These are phyloP conservation scores for Ustilago cynodontis DNA, from an alignment of 1,284 basidiomycete genomes.

Conservation along the genomic window DNA sequence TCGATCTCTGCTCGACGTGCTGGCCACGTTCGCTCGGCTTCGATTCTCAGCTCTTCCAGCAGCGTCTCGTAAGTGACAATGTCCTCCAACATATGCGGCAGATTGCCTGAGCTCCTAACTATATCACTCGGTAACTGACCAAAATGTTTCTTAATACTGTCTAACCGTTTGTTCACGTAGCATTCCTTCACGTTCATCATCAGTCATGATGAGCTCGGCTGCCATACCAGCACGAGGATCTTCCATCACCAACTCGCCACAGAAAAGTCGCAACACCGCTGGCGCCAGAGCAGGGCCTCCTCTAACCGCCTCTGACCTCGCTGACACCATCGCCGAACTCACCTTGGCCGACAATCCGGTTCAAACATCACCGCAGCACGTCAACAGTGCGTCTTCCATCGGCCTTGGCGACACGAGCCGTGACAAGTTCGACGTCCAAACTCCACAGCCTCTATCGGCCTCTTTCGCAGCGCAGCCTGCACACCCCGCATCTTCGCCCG, in stretches of 20 bases:
- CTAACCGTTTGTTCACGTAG: constrained; percentile 6
- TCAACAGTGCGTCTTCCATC: not conserved
- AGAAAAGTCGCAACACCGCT: constrained; percentile 4
- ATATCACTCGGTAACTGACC: not conserved
- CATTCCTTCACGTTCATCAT: constrained; percentile 50
- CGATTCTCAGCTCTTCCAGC: constrained; percentile 48
- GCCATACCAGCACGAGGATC: constrained; percentile 37
- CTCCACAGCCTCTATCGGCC: constrained; percentile 15
- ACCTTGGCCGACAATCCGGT: constrained; percentile 23
- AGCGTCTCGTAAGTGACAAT: constrained; percentile 35
- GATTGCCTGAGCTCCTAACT: too few species aligned
- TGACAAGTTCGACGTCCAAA: constrained; percentile 10
- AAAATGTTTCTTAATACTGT: not conserved
- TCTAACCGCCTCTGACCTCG: constrained; percentile 44
- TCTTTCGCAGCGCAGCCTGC: constrained; percentile 12
- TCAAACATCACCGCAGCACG: not conserved
- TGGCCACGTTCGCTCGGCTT: constrained; percentile 37
- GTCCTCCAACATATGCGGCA: not conserved
- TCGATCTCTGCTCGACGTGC: constrained; percentile 14
- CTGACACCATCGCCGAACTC: constrained; percentile 46
- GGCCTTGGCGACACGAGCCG: constrained; percentile 1
- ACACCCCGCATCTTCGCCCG: not conserved
- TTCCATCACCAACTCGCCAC: constrained; percentile 27
- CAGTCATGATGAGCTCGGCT: constrained; percentile 37
- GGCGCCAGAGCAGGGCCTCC: constrained; percentile 8